Conservation (phyloP, 805 yeast species). For the Ogataea sp. region DNA sequence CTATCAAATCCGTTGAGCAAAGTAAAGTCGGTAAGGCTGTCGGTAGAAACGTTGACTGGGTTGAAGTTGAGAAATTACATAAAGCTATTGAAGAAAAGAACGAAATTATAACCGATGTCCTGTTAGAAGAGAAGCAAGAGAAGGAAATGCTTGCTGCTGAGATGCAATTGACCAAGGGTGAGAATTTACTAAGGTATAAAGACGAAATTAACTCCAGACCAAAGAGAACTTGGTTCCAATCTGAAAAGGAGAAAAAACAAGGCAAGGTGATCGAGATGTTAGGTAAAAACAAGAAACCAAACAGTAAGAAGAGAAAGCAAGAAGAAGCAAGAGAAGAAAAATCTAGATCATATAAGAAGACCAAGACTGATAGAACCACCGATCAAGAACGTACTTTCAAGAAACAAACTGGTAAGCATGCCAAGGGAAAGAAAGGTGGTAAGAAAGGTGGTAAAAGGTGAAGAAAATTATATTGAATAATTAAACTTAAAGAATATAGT, state of each 20-base stretch:
- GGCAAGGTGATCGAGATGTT: slow-evolving; percentile 25
- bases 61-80: slow-evolving; percentile 62
- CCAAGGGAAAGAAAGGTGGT: slow-evolving; percentile 3
- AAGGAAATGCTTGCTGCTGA: slow-evolving; percentile 85
- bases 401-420: slow-evolving; percentile 22
- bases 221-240: slow-evolving; percentile 93
- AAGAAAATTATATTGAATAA: too few relatives aligned
- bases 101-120: slow-evolving; percentile 61
- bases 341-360: slow-evolving; percentile 67
- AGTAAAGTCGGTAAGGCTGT: slow-evolving; percentile 44
- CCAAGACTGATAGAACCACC: slow-evolving; percentile 57
- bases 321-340: slow-evolving; percentile 53
- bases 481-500: too few relatives aligned
- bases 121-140: slow-evolving; percentile 82
- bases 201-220: slow-evolving; percentile 86
- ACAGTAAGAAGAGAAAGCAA: slow-evolving; percentile 62
- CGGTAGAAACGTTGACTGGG: slow-evolving; percentile 93
- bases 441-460: background rate
- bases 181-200: slow-evolving; percentile 70
- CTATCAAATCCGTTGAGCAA: slow-evolving; percentile 60
- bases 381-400: slow-evolving; percentile 37
- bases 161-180: slow-evolving; percentile 81
- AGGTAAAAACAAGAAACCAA: slow-evolving; percentile 41
- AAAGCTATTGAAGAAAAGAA: slow-evolving; percentile 51
- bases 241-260: slow-evolving; percentile 46